Evolutionary conservation across 1,284 basidiomycete species (phyloP), one percentile per base, ranked within the genome.

Genomic region (Rhodotorula sp.): DNA sequence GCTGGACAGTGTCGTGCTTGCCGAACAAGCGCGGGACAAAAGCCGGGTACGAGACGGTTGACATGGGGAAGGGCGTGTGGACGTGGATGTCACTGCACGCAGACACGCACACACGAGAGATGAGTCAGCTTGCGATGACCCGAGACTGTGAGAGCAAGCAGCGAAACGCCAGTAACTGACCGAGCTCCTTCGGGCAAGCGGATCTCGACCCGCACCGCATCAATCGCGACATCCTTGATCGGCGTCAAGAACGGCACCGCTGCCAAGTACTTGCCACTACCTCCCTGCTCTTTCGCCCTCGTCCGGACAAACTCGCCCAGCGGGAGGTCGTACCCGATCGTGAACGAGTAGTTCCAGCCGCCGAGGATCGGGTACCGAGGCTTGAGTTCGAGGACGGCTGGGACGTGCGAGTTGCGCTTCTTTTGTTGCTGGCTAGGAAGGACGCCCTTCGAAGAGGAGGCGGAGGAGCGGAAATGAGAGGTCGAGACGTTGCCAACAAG

Each of bases 271-370:
- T 62, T 45, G 5, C 67, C 37, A 49, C 44, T 48, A 4, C 84
- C 80, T n/a, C n/a, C n/a, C n/a, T n/a, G n/a, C 82, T 75, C 81
- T 82, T 76, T 89, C 86, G 85, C 89, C 71, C 84, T 86, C 49
- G 85, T 67, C 71, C 78, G 80, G 55, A 84, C 69, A 26, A 78
- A 80, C 77, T 93, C 89, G n/a, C 81, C 83, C 58, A 96, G 83
- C 29, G 91, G 89, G 15, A 89, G 85, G 78, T 98, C 93, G 86
- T 90, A 99, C 5, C 96, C 96, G 18, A 98, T 84, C 8, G 90
- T 93, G 82, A 95, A 99, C 55, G 85, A 87, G 82, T 96, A 99
- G 80, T 97, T 98, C 96, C 96, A 99, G 26, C 95, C 94, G 44
- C 96, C 96, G 71, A 98, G 82, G 37, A 99, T 78, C 14, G 96